A percentile compares a stretch with the other conserved stretches of the same genome.
Evolutionary conservation across 441 rosid species (phyloP).

Genomic region (Metrosideros polymorpha): DNA sequence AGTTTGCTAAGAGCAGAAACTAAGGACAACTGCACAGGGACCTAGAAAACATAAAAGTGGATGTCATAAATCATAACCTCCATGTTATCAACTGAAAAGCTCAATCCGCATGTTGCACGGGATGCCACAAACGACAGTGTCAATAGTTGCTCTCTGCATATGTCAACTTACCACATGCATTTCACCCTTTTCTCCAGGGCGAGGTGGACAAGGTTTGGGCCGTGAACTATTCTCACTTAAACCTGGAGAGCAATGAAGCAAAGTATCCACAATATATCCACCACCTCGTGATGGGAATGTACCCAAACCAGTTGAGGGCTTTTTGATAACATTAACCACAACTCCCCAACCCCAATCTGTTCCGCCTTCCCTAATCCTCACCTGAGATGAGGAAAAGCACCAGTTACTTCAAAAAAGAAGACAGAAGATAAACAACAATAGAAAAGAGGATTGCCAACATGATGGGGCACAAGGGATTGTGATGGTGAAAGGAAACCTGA

Average conservation of each 20-base stretch:
- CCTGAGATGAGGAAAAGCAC: constrained; percentile 35
- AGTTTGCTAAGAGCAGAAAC: constrained; percentile 79
- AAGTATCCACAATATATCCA: constrained; percentile 83
- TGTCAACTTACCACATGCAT: constrained; percentile 95
- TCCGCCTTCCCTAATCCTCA: constrained; percentile 93
- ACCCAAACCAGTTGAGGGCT: constrained; percentile 50
- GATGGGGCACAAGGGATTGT: background rate
- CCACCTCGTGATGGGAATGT: constrained; percentile 50
- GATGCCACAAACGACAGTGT: background rate
- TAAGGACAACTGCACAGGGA: constrained; percentile 88
- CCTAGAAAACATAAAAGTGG: constrained; percentile 34
- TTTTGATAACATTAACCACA: constrained; percentile 89
- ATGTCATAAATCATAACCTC: constrained; percentile 2
- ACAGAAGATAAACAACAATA: background rate
- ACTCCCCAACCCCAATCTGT: constrained; percentile 99
- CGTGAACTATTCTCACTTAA: constrained; percentile 78
- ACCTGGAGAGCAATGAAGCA: constrained; percentile 90
- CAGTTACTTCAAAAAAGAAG: background rate
- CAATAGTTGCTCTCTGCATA: background rate
- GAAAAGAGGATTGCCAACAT: background rate
- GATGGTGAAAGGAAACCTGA: background rate
- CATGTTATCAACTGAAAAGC: background rate
- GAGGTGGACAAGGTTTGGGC: constrained; percentile 92
- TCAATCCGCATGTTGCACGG: background rate
- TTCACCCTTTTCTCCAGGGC: constrained; percentile 93